A percentile compares a stretch with the other conserved stretches of the same genome.
Conservation (phyloP, 1,284 basidiomycete genomes). For the Austropuccinia psidii region DNA sequence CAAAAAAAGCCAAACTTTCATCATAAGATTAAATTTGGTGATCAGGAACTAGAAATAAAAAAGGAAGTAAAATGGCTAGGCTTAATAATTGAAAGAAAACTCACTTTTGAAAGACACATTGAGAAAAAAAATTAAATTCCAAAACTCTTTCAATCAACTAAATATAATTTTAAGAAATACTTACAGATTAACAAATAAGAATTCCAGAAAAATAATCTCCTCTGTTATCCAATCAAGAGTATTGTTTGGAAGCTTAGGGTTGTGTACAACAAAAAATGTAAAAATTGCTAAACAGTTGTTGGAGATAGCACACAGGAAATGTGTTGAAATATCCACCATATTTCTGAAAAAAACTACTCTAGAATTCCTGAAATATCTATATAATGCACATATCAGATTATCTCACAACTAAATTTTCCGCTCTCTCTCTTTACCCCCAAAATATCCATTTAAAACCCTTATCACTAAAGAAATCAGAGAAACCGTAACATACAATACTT, state of each 20-base stretch:
- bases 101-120: not conserved
- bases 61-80: conserved; percentile 2
- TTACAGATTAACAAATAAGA: not conserved
- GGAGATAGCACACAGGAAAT: not conserved
- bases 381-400: not conserved
- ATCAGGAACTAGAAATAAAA: not conserved
- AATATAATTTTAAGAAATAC: not conserved
- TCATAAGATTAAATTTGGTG: not conserved
- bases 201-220: not conserved
- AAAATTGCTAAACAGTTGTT: not conserved
- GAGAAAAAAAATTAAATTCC: not conserved
- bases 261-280: not conserved
- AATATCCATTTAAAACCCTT: not conserved
- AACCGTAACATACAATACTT: not conserved
- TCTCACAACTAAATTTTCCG: not conserved
- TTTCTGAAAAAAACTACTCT: not conserved
- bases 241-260: conserved; percentile 11
- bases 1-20: not conserved
- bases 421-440: not conserved
- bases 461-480: not conserved
- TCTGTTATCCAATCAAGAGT: not conserved
- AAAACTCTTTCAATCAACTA: not conserved
- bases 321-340: not conserved
- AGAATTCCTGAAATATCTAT: not conserved
- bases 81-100: not conserved